Evolutionary conservation across 2,329 filamentous ascomycete genomes (phyloP), one percentile per base, ranked within the genome.

Genomic region (Aspergillus fijiensis): DNA sequence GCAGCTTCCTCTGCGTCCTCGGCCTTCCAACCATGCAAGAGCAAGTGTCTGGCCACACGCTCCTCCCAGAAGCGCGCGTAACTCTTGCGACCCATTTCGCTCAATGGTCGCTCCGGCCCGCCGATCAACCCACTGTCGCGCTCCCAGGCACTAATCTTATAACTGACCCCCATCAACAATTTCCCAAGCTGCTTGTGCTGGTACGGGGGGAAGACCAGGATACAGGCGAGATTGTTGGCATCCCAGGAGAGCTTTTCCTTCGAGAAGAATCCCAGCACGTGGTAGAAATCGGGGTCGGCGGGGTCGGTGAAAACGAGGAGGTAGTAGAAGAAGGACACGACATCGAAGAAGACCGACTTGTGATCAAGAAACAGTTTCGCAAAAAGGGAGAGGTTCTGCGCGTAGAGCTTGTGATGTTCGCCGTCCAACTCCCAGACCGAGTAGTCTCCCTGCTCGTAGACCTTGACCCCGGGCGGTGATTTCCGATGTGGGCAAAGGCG

Each of bases 161-260:
- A 99, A 42, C 91, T 96, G 2, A 95, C 87, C 5, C 91, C 92
- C 87, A 99, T 98, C 33, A 99, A 82, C 54, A 98, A 80, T 55
- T 91, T 87, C 0, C 95, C 95, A 0, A 98, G 84, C 1, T 94
- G 92, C 65, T 92, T 92, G 64, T 90, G 88, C 76, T 98, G 94
- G 87, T 94, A 98, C 0, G 95, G 95, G 1, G 95, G 95, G 71
- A 98, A 98, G 16, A 98, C 85, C 6, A 98, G 82, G 67, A 99
- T 99, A 73, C 95, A 99, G 1, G 95, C 95, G 5, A 99, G 84
- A 67, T 98, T 99, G 76, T 99, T 98, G 70, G 94, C 93, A 71
- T 99, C 95, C 94, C 95, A 99, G 3, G 92, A 96, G 82, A 97
- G 90, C 75, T 98, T 98, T 76, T 99, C 95, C 74, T 99, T 98